phyloP scores from a whole-genome alignment of 805 yeast species.

The Cyberlindnera mississippiensis region DNA sequence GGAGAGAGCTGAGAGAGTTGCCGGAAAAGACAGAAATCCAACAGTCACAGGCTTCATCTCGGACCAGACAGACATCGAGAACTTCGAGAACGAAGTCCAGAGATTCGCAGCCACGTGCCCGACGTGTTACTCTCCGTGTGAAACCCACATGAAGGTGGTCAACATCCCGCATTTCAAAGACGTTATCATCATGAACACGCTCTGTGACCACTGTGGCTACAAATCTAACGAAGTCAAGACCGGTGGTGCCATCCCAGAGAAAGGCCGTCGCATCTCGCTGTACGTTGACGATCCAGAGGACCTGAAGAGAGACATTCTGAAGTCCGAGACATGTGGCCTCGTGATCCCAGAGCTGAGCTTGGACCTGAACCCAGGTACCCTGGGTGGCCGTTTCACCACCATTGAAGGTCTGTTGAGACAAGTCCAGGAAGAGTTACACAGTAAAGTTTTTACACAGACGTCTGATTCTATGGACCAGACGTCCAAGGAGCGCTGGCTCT shows the following conservation, averaged over 20 bases:
- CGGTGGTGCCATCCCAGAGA: conserved; percentile 91
- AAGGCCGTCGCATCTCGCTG: conserved; percentile 72
- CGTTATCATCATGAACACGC: conserved; percentile 93
- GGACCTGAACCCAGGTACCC: conserved; percentile 92
- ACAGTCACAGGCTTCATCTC: conserved; percentile 56
- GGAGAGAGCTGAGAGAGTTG: conserved; percentile 23
- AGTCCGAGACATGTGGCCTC: conserved; percentile 90
- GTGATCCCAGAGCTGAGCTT: conserved; percentile 81
- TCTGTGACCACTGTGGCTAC: conserved; percentile 89
- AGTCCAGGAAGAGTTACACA: conserved; percentile 83
- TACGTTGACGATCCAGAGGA: conserved; percentile 82
- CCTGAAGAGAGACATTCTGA: conserved; percentile 88
- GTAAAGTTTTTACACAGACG: conserved; percentile 78
- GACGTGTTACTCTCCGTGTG: conserved; percentile 75
- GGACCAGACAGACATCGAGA: conserved; percentile 78
- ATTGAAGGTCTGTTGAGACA: conserved; percentile 89
- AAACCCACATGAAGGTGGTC: conserved; percentile 94
- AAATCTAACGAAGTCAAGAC: conserved; percentile 97
- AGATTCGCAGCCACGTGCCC: conserved; percentile 92
- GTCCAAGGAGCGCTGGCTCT: conserved; percentile 77
- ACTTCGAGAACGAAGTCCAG: conserved; percentile 86
- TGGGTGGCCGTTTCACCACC: conserved; percentile 98
- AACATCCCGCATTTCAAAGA: conserved; percentile 98
- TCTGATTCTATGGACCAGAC: conserved; percentile 87
- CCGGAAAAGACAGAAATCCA: conserved; percentile 32